These are phyloP conservation scores for Suillus sp. DNA, from an alignment of 768 basidiomycete species.

Conservation along the genomic window DNA sequence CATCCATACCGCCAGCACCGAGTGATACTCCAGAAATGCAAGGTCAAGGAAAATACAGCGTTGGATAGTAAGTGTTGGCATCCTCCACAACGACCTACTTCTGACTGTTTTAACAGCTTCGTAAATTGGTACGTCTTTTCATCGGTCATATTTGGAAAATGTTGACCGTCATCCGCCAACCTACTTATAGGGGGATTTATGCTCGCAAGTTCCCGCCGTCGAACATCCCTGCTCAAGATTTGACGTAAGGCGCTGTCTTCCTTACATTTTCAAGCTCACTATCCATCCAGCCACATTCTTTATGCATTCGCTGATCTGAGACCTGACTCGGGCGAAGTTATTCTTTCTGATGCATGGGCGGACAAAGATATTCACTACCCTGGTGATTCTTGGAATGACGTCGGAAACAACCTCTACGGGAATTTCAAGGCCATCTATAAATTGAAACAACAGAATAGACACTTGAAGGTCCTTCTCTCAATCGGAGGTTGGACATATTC, in stretches of 20 bases:
- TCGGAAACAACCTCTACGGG: slow-evolving; percentile 89
- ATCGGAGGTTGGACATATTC: slow-evolving; percentile 98
- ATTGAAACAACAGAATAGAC: slow-evolving; percentile 83
- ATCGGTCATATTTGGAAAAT: background rate
- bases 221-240: slow-evolving; percentile 75
- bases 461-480: slow-evolving; percentile 78
- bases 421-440: slow-evolving; percentile 94
- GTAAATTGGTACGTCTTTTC: slow-evolving; percentile 66
- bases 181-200: slow-evolving; percentile 80
- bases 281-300: slow-evolving; percentile 68
- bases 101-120: slow-evolving; percentile 48
- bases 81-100: background rate
- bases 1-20: slow-evolving; percentile 11
- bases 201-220: slow-evolving; percentile 90
- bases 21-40: slow-evolving; percentile 31
- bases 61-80: slow-evolving; percentile 69
- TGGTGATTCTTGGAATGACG: slow-evolving; percentile 93
- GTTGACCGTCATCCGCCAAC: background rate
- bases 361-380: slow-evolving; percentile 98
- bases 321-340: slow-evolving; percentile 82
- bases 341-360: slow-evolving; percentile 89
- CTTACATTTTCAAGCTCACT: slow-evolving; percentile 12
- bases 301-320: slow-evolving; percentile 93
- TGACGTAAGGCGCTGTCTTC: slow-evolving; percentile 62
- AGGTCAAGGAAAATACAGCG: slow-evolving; percentile 63